Conservation (phyloP, 2,329 filamentous ascomycete species). For the Cytospora leucostoma region DNA sequence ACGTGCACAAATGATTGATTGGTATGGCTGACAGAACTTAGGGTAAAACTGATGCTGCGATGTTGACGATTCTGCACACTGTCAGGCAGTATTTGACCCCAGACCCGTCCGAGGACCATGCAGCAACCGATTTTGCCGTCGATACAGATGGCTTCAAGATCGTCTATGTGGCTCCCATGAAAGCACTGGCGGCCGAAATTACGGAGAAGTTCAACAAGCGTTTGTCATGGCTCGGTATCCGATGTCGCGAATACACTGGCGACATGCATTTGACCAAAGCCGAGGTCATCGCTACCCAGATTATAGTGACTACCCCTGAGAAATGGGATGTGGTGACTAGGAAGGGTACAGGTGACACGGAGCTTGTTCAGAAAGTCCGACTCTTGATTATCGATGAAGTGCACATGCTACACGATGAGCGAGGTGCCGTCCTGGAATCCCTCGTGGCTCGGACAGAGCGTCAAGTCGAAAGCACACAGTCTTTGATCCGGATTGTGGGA, state of each 20-base stretch:
- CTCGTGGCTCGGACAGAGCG: slow-evolving; percentile 92
- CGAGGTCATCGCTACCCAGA: slow-evolving; percentile 93
- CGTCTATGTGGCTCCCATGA: slow-evolving; percentile 98
- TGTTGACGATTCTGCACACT: slow-evolving; percentile 92
- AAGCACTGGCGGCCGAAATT: slow-evolving; percentile 93
- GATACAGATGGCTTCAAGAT: slow-evolving; percentile 91
- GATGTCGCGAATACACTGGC: slow-evolving; percentile 90
- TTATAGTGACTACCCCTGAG: slow-evolving; percentile 97
- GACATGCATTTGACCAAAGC: slow-evolving; percentile 99
- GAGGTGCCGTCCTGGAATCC: slow-evolving; percentile 93
- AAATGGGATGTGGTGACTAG: slow-evolving; percentile 99
- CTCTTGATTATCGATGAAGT: slow-evolving; percentile 98
- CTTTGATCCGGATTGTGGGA: slow-evolving; percentile 92
- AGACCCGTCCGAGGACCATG: slow-evolving; percentile 72
- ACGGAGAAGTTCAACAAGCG: slow-evolving; percentile 92
- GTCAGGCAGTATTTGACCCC: slow-evolving; percentile 83
- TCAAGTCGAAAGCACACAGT: slow-evolving; percentile 97
- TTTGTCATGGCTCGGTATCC: slow-evolving; percentile 89
- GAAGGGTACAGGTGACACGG: slow-evolving; percentile 95
- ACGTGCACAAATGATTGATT: not conserved
- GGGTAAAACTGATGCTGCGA: slow-evolving; percentile 97
- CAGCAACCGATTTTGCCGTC: slow-evolving; percentile 79
- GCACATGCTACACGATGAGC: slow-evolving; percentile 98
- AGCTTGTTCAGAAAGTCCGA: slow-evolving; percentile 94
- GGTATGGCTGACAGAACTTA: slow-evolving; percentile 33